Percentiles rank a stretch among this genome's conserved stretches.
phyloP scores from a whole-genome alignment of 108 stramenopile genomes.

The Nitzschia sp. region DNA sequence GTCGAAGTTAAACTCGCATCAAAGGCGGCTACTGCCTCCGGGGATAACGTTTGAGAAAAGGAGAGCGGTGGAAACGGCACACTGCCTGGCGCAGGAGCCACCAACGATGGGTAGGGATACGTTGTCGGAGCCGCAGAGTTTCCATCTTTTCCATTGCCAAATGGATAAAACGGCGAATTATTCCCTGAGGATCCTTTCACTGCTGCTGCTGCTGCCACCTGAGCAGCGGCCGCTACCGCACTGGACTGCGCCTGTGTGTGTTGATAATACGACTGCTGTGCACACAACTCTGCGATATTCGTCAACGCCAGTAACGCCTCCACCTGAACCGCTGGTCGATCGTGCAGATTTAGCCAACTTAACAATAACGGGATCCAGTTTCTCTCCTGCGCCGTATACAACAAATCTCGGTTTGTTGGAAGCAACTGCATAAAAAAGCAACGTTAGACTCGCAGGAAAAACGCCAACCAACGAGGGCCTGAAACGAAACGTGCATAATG shows the following conservation, averaged over 20 bases:
- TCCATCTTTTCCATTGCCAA: slow-evolving; percentile 17
- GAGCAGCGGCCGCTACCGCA: slow-evolving; percentile 48
- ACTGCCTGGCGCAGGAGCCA: slow-evolving; percentile 47
- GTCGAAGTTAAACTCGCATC: slow-evolving; percentile 59
- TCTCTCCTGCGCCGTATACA: slow-evolving; percentile 63
- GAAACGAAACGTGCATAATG: no score
- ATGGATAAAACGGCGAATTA: slow-evolving; percentile 22
- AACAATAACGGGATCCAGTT: slow-evolving; percentile 83
- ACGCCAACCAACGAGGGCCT: neutral
- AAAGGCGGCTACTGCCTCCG: slow-evolving; percentile 59
- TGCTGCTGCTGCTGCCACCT: slow-evolving; percentile 53
- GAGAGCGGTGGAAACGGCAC: slow-evolving; percentile 62
- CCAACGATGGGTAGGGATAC: slow-evolving; percentile 43
- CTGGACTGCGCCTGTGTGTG: slow-evolving; percentile 40
- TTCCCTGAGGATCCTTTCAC: slow-evolving; percentile 25
- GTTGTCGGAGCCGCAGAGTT: slow-evolving; percentile 15
- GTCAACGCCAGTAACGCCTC: slow-evolving; percentile 65
- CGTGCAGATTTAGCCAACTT: slow-evolving; percentile 72
- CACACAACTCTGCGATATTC: slow-evolving; percentile 64
- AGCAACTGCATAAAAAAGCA: slow-evolving; percentile 40
- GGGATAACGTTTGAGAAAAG: slow-evolving; percentile 57
- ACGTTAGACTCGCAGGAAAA: neutral
- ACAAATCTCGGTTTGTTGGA: slow-evolving; percentile 56
- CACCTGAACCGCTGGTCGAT: slow-evolving; percentile 78
- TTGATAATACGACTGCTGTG: slow-evolving; percentile 60